Evolutionary conservation across 2,329 filamentous ascomycete genomes (phyloP).

Genomic region (Claviceps fusiformis): DNA sequence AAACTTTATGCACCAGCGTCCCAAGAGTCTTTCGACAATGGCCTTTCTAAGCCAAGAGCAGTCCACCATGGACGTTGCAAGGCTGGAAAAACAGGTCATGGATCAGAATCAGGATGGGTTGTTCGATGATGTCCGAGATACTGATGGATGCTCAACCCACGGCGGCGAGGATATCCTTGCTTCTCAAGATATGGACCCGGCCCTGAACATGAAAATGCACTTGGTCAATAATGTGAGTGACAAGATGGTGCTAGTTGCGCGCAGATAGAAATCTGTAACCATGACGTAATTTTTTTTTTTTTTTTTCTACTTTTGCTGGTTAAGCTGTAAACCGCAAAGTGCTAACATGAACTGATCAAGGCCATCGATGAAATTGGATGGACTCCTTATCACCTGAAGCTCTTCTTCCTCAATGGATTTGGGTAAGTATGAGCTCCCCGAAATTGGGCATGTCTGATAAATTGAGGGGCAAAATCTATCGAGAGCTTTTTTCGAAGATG

Average conservation of each 20-base stretch:
- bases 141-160: slow-evolving; percentile 11
- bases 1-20: background rate
- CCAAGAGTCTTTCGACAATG: background rate
- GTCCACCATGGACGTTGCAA: slow-evolving; percentile 3
- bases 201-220: slow-evolving; percentile 53
- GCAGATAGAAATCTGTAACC: background rate
- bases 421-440: slow-evolving; percentile 20
- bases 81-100: slow-evolving; percentile 8
- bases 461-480: background rate
- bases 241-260: background rate
- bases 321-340: background rate
- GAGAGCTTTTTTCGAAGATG: background rate
- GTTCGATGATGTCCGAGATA: slow-evolving; percentile 5
- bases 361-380: slow-evolving; percentile 47
- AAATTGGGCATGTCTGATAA: background rate
- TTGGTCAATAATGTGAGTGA: slow-evolving; percentile 50
- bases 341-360: slow-evolving; percentile 12
- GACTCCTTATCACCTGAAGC: slow-evolving; percentile 44
- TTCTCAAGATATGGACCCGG: slow-evolving; percentile 45
- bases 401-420: slow-evolving; percentile 50
- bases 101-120: background rate
- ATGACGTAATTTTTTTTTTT: too few relatives aligned
- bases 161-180: slow-evolving; percentile 37
- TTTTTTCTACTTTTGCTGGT: background rate
- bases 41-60: background rate